Evolutionary conservation across 306 rosid genomes (phyloP), one percentile per base, ranked within the genome.

Genomic region (Cotoneaster glaucophyllus): DNA sequence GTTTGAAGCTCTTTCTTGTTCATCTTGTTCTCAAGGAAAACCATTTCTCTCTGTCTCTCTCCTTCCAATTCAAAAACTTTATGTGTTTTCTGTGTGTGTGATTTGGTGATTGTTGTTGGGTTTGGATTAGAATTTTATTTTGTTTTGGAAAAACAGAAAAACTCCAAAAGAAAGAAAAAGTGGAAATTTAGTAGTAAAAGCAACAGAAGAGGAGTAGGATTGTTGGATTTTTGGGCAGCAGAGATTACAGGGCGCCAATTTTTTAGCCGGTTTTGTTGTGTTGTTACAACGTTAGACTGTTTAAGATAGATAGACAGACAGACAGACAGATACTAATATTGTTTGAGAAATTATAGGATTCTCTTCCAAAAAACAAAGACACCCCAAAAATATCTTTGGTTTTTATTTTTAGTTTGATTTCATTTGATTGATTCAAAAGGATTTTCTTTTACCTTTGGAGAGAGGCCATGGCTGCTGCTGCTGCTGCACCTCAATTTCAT

Each of bases 391-490:
- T 74, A 74, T 74, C 61, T 74, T 11, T 62, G 28, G 4, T 26
- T 62, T 53, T 57, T 57, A 73, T 73, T 73, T 73, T 59, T 61
- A 39, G 59, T 43, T 56, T 31, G 67, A 57, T 56, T 50, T 73
- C 29, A 58, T 73, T 73, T 44, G 61, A 61, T 74, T 53, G 50
- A 74, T 62, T 63, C 77, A 62, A 63, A 63, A 21, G 77, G 13
- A 59, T 53, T 74, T 54, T 62, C 68, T 22, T 57, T 59, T 73
- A 39, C 4, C 34, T 62, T 28, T 44, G 61, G 48, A 34, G 17
- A 50, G 65, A 25, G 31, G 77, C 45, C 61, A 74, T 74, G 77
- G 77, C 77, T 74, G 31, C 77, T 31, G n/a, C 77, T 54, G n/a
- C n/a, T n/a, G 77, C 77, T 62, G 31, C 77, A 17, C 22, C 77